Evolutionary conservation across 805 yeast species (phyloP).

Genomic region (Saccharomycopsis sp.): DNA sequence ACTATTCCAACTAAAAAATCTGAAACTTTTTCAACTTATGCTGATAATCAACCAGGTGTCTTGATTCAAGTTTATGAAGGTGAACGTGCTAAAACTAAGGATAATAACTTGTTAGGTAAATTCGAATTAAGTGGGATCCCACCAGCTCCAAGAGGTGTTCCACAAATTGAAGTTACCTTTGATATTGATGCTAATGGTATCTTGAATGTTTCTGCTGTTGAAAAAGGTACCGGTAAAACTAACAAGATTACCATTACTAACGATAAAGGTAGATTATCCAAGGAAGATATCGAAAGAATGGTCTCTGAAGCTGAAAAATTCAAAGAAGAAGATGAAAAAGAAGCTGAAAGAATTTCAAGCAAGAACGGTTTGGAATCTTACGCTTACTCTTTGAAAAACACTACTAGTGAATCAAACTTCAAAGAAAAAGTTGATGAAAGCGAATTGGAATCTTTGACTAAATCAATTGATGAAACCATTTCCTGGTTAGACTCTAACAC

Average conservation of each 20-base stretch:
- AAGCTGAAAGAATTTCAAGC: constrained; percentile 86
- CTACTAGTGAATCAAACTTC: constrained; percentile 66
- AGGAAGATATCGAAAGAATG: constrained; percentile 98
- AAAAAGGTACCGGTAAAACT: constrained; percentile 98
- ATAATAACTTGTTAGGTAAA: constrained; percentile 94
- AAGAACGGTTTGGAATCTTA: constrained; percentile 95
- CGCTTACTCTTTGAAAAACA: constrained; percentile 87
- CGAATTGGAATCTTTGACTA: constrained; percentile 62
- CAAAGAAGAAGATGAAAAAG: constrained; percentile 95
- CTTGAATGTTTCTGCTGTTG: constrained; percentile 91
- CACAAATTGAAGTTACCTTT: constrained; percentile 96
- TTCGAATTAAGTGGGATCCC: constrained; percentile 95
- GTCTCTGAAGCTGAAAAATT: constrained; percentile 95
- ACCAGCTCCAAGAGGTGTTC: constrained; percentile 99
- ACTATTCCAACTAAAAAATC: constrained; percentile 98
- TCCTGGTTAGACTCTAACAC: constrained; percentile 91
- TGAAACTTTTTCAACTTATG: constrained; percentile 94
- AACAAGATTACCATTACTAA: constrained; percentile 96
- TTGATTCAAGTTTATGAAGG: constrained; percentile 96
- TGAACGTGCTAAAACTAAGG: constrained; percentile 95
- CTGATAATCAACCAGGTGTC: constrained; percentile 99
- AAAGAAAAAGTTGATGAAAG: constrained; percentile 72
- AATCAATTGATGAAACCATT: constrained; percentile 81
- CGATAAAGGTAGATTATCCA: constrained; percentile 97
- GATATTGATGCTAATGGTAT: constrained; percentile 98